These are phyloP conservation scores for Ceratocystis smalleyi DNA, from an alignment of 2,329 filamentous ascomycete species.

Conservation along the genomic window DNA sequence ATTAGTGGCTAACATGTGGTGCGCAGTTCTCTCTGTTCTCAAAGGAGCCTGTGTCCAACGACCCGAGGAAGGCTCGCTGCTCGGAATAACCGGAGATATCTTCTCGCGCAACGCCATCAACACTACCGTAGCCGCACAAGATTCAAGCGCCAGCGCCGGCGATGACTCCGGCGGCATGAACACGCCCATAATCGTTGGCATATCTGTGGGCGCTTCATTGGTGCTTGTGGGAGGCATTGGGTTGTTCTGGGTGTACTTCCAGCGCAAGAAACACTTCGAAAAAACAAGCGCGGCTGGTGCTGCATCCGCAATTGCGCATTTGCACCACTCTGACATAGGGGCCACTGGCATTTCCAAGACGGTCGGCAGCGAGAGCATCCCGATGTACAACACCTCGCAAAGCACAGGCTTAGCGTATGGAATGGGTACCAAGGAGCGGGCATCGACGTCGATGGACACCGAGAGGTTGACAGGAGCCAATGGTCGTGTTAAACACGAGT, in stretches of 20 bases:
- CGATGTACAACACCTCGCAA: neutral
- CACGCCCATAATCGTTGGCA: conserved; percentile 37
- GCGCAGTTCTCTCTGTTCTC: conserved; percentile 32
- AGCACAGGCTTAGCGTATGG: neutral
- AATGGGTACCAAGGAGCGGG: conserved; percentile 8
- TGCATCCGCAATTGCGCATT: neutral
- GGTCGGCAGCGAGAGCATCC: neutral
- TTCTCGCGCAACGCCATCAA: conserved; percentile 28
- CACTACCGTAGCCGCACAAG: conserved; percentile 22
- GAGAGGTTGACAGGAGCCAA: neutral
- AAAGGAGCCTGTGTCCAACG: conserved; percentile 33
- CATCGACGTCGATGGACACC: neutral
- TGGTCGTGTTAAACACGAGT: neutral
- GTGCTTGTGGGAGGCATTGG: conserved; percentile 28
- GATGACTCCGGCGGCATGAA: conserved; percentile 26
- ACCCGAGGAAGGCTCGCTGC: conserved; percentile 25
- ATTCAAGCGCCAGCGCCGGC: conserved; percentile 19
- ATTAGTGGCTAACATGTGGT: conserved; percentile 13
- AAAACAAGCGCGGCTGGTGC: conserved; percentile 12
- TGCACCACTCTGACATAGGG: neutral
- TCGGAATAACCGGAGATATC: conserved; percentile 30
- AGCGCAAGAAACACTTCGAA: conserved; percentile 25
- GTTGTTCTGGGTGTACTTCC: conserved; percentile 35
- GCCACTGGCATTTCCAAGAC: neutral
- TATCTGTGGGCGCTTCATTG: conserved; percentile 32